Evolutionary conservation across 306 rosid genomes (phyloP).

Genomic region (apple (Malus domestica)): ASM211411v1 NC_041804.1:12219001-12219500

Average conservation of each 20-base stretch:
- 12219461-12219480: neutral
- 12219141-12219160: conserved; percentile 14
- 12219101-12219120: neutral
- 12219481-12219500: neutral
- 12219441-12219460: neutral
- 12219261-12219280: conserved; percentile 16
- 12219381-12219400: conserved; percentile 79
- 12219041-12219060: conserved; percentile 97
- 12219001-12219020: conserved; percentile 92
- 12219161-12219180: conserved; percentile 45
- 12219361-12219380: conserved; percentile 96
- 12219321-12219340: conserved; percentile 13
- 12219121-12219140: neutral
- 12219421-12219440: conserved; percentile 8
- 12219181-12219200: conserved; percentile 97
- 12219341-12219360: conserved; percentile 71
- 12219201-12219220: conserved; percentile 94
- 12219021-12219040: conserved; percentile 96
- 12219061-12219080: conserved; percentile 64
- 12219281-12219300: conserved; percentile 15
- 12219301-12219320: conserved; percentile 1
- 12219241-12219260: conserved; percentile 91
- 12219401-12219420: conserved; percentile 96
- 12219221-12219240: conserved; percentile 99
- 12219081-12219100: conserved; percentile 15